Conservation (phyloP, 2,329 filamentous ascomycete species). For the Calcarisporium arbuscula region DNA sequence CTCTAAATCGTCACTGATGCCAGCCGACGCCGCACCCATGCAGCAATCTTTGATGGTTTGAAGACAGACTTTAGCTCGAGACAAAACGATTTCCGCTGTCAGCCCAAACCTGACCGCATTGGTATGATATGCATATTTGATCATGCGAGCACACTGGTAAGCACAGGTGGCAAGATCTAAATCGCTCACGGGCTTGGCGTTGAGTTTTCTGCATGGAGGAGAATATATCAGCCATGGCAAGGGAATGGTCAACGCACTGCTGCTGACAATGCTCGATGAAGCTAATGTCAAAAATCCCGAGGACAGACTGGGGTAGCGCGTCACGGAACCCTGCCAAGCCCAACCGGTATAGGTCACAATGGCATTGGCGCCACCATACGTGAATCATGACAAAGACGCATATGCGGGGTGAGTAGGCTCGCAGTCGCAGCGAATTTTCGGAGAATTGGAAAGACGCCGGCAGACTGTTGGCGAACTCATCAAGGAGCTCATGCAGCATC, state of each 20-base stretch:
- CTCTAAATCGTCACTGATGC: conserved; percentile 42
- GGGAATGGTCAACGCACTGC: conserved; percentile 47
- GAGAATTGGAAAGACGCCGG: conserved; percentile 52
- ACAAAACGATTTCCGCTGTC: conserved; percentile 38
- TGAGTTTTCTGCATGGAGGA: conserved; percentile 42
- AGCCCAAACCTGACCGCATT: conserved; percentile 34
- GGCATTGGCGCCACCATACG: conserved; percentile 53
- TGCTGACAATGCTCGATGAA: conserved; percentile 44
- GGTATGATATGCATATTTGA: conserved; percentile 45
- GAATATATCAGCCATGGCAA: conserved; percentile 51
- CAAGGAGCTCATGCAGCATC: conserved; percentile 41
- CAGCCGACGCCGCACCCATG: conserved; percentile 42
- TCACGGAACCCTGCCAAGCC: conserved; percentile 46
- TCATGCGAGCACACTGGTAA: conserved; percentile 47
- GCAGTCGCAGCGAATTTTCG: conserved; percentile 47
- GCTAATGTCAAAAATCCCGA: conserved; percentile 39
- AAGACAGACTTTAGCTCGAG: conserved; percentile 45
- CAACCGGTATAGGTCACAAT: conserved; percentile 51
- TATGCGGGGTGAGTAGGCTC: conserved; percentile 50
- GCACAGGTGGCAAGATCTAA: conserved; percentile 49
- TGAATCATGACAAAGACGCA: conserved; percentile 56
- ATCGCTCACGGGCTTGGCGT: conserved; percentile 46
- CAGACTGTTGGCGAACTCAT: conserved; percentile 45
- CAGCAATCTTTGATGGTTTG: conserved; percentile 45
- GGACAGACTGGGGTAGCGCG: conserved; percentile 36